Evolutionary conservation across 2,329 filamentous ascomycete species (phyloP), one percentile per base, ranked within the genome.

Genomic region (Aspergillus pseudoglaucus): DNA sequence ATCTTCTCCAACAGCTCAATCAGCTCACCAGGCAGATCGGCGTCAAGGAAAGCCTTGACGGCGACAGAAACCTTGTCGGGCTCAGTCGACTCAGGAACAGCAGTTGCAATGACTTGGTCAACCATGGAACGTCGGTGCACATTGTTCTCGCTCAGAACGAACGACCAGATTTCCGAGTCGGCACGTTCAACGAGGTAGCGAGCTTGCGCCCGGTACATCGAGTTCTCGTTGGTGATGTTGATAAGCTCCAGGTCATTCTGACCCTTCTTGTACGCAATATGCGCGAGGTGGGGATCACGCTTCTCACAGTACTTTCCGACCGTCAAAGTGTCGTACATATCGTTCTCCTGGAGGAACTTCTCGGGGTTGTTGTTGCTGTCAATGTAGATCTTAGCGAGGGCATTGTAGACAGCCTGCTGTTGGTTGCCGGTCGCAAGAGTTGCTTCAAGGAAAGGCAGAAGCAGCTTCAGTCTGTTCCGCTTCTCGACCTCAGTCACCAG

Each of bases 231-330:
- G 63, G 93, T 97, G 64, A 98, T 91, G 69, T 87, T 93, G 71
- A 98, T 91, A 48, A 98, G 81, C 73, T 98, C 94, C 27, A 98
- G 74, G 63, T 98, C 93, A 57, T 98, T 98, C 71, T 96, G 88
- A 17, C 93, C 93, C 77, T 98, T 98, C 60, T 84, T 81, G 70
- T 96, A 98, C 53, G 90, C 88, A 65, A 97, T 95, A 71, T 87
- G 95, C 3, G 89, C 91, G 47, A 98, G 77, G 67, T 95, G 95
- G 53, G 93, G 93, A 62, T 98, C 93, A 30, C 93, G 87, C 81
- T 97, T 97, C 77, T 96, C 91, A 67, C 91, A 98, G 77, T 98
- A 98, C 73, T 95, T 96, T 68, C 93, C 93, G 47, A 98, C 88
- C 20, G 78, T 82, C 37, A 97, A 76, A 3, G 93, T 89, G 64